phyloP scores from a whole-genome alignment of 2,329 filamentous ascomycete species.

The Colletotrichum simmondsii region DNA sequence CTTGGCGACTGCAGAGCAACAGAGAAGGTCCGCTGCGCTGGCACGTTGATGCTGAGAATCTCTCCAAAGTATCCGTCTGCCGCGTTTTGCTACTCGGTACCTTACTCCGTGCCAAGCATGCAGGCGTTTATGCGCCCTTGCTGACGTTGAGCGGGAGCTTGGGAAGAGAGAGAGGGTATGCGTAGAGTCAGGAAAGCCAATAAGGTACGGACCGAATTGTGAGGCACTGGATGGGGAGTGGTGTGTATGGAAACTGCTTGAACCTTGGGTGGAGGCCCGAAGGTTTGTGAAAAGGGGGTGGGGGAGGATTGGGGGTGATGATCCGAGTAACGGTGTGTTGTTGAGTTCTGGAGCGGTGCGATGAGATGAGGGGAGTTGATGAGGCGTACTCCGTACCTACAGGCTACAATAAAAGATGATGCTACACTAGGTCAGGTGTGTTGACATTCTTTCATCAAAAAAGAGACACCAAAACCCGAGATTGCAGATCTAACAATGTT shows the following conservation, averaged over 20 bases:
- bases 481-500: background rate
- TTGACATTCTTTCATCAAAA: slow-evolving; percentile 8
- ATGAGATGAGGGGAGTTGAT: background rate
- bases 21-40: slow-evolving; percentile 27
- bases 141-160: background rate
- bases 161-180: background rate
- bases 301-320: background rate
- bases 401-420: background rate
- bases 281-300: background rate
- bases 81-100: background rate
- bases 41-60: slow-evolving; percentile 13
- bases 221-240: slow-evolving; percentile 1
- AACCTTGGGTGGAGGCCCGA: background rate
- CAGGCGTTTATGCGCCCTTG: background rate
- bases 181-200: background rate
- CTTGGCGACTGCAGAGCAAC: slow-evolving; percentile 32
- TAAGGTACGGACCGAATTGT: slow-evolving; percentile 11
- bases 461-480: background rate
- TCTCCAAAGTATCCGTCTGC: background rate
- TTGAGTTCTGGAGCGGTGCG: background rate
- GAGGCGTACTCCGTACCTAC: background rate
- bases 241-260: background rate
- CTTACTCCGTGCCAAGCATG: slow-evolving; percentile 9
- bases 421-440: background rate
- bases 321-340: background rate